phyloP scores from a whole-genome alignment of 805 yeast genomes.

The Wickerhamomyces bovis region DNA sequence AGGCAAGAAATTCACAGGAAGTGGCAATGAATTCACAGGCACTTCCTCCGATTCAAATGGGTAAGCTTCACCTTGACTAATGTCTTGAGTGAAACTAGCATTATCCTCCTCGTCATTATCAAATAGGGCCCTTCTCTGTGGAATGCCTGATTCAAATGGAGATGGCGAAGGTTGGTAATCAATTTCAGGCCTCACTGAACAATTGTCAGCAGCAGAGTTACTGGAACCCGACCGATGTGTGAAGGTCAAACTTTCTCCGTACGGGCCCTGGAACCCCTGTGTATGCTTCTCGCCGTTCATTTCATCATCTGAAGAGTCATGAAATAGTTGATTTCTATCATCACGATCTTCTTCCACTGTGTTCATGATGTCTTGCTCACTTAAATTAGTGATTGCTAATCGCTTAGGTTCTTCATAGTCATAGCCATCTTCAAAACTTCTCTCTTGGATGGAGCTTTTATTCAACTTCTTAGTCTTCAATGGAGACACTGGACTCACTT shows the following conservation, averaged over 20 bases:
- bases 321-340: conserved; percentile 10
- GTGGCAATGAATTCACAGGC: neutral
- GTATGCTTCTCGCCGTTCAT: neutral
- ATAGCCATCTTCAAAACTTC: neutral
- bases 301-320: conserved; percentile 17
- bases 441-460: neutral
- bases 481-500: conserved; percentile 20
- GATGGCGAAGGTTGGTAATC: conserved; percentile 4
- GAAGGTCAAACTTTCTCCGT: neutral
- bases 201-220: neutral
- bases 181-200: conserved; percentile 7
- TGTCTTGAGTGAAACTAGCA: neutral
- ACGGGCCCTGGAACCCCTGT: neutral
- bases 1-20: neutral
- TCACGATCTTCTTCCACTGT: neutral
- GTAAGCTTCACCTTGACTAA: neutral
- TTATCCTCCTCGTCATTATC: neutral
- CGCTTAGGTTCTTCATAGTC: neutral
- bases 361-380: neutral
- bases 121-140: neutral
- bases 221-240: neutral
- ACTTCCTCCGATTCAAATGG: neutral
- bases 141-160: neutral
- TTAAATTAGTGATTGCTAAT: neutral
- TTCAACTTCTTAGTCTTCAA: neutral